A percentile compares a stretch with the other conserved stretches of the same genome.
Evolutionary conservation across 1,284 basidiomycete genomes (phyloP).

Genomic region (Ganoderma sp.): DNA sequence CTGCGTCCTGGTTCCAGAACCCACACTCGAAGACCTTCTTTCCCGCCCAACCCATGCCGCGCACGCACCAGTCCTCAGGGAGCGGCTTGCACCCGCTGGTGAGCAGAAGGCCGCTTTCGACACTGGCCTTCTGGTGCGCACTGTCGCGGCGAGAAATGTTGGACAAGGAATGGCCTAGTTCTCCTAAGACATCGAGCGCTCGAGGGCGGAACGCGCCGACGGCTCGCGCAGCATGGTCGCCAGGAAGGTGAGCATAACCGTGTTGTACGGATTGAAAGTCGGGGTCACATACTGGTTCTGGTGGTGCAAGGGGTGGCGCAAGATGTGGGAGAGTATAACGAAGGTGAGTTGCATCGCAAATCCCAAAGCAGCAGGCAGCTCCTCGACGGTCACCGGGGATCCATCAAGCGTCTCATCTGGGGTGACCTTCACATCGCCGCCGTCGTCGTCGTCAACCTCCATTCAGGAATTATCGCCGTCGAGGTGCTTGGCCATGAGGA

Average conservation of each 20-base stretch:
- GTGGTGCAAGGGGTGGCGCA: conserved; percentile 69
- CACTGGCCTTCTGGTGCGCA: conserved; percentile 37
- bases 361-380: conserved; percentile 65
- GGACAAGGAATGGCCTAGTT: conserved; percentile 71
- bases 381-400: conserved; percentile 27
- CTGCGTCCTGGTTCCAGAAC: conserved; percentile 72
- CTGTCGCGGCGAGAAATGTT: conserved; percentile 60
- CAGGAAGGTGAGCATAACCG: conserved; percentile 87
- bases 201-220: conserved; percentile 64
- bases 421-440: conserved; percentile 52
- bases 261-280: conserved; percentile 86
- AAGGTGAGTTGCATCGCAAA: conserved; percentile 84
- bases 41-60: conserved; percentile 95
- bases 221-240: conserved; percentile 75
- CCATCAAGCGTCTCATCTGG: conserved; percentile 17
- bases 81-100: conserved; percentile 73
- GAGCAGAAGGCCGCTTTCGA: conserved; percentile 51
- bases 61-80: conserved; percentile 93
- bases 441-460: conserved; percentile 74
- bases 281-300: conserved; percentile 60
- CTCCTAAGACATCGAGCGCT: conserved; percentile 86
- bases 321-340: conserved; percentile 73
- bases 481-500: conserved; percentile 42
- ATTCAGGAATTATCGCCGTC: conserved; percentile 63
- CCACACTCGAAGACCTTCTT: conserved; percentile 88